Conservation (phyloP, 306 rosid species). For the Vigna unguiculata region DNA sequence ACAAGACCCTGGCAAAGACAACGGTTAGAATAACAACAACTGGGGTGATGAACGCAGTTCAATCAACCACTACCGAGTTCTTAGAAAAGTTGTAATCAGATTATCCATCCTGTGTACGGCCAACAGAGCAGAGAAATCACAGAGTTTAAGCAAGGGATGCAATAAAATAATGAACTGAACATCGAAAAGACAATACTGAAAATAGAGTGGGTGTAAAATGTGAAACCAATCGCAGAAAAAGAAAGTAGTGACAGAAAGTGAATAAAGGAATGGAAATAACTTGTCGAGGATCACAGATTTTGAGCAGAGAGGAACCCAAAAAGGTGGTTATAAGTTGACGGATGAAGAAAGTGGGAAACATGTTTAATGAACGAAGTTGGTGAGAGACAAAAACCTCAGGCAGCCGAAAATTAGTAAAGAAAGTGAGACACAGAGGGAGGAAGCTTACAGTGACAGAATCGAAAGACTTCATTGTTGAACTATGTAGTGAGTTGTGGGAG, state of each 20-base stretch:
- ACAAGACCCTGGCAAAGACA: slow-evolving; percentile 54
- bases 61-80: not conserved
- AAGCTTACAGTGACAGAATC: slow-evolving; percentile 58
- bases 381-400: not conserved
- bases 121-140: slow-evolving; percentile 8
- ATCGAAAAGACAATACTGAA: not conserved
- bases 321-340: not conserved
- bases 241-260: not conserved
- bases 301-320: not conserved
- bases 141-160: no score
- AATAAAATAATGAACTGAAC: not conserved
- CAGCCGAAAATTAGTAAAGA: not conserved
- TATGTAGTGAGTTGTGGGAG: not conserved
- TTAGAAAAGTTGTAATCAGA: not conserved
- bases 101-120: not conserved
- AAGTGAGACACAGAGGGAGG: not conserved
- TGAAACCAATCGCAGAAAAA: not conserved
- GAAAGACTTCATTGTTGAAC: slow-evolving; percentile 51
- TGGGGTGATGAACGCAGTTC: slow-evolving; percentile 15
- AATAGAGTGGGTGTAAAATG: not conserved
- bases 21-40: not conserved
- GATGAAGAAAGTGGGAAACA: not conserved
- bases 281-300: not conserved
- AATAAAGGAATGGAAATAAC: not conserved
- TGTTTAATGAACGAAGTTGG: not conserved